Evolutionary conservation across 257 asterid species (phyloP), one percentile per base, ranked within the genome.

Genomic region (Gynochthodes officinalis): DNA sequence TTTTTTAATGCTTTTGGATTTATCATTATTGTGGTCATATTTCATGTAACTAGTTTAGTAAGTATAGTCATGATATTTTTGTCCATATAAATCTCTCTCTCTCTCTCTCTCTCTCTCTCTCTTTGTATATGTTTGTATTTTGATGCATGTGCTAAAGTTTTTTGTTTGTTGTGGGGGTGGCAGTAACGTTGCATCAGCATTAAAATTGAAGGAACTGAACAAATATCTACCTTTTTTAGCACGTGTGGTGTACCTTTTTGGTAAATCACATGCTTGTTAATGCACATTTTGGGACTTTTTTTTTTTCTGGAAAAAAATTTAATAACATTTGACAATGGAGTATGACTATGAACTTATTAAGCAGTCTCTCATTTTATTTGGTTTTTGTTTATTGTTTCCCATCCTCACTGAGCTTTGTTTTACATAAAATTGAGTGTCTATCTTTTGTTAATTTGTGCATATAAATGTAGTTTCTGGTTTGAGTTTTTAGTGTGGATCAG

Each of bases 1-100:
- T 37, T 61, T 58, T 4, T 30, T 33, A 35, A 44, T 16, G 70
- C 68, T 19, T 75, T 75, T 75, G 55, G 48, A 53, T 30, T 13
- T 67, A 33, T 46, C 50, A 4, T 70, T 40, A 21, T 43, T 37
- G 43, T 70, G 54, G 54, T 70, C 33, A 28, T 7, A 5, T 69
- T 30, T 19, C 9, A 13, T 49, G 46, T 28, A 28, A 37, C 40
- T 27, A 35, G 33, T 69, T 54, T 37, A 10, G 64, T 15, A 53
- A 52, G 35, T 5, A 4, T 54, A 4, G 28, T 32, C 62, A 33
- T 69, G n/a, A 27, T 67, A 28, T 33, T 4, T 10, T 33, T 48
- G 33, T 46, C 43, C 44, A 9, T 43, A 30, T 30, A 27, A 48
- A 23, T 0, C 4, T 43, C 32, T 63, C 48, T n/a, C 68, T 37